A percentile compares a stretch with the other conserved stretches of the same genome.
These are phyloP conservation scores for Iberis amara DNA, from an alignment of 441 rosid species.

Conservation along the genomic window DNA sequence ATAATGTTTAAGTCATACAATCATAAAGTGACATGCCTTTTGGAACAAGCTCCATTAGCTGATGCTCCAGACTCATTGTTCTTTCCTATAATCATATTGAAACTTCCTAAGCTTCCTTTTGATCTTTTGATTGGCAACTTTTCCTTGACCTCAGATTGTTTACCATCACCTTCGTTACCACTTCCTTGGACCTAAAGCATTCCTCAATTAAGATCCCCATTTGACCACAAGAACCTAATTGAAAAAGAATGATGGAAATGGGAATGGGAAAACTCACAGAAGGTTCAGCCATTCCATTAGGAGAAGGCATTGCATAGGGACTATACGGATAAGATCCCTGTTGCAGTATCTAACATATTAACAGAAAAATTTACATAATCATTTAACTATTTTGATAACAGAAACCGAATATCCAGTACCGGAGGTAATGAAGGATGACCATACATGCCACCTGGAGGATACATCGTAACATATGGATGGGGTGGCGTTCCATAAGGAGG, in stretches of 20 bases:
- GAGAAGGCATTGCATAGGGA: constrained; percentile 87
- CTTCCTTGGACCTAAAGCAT: constrained; percentile 49
- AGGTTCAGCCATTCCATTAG: constrained; percentile 76
- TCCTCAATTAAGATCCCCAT: background rate
- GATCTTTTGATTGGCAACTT: constrained; percentile 90
- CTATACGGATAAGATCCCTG: constrained; percentile 94
- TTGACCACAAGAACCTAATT: constrained; percentile 23
- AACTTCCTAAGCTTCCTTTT: constrained; percentile 88
- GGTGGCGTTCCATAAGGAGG: constrained; percentile 93
- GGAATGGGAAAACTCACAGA: constrained; percentile 47
- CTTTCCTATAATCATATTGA: constrained; percentile 80
- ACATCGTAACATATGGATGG: constrained; percentile 93
- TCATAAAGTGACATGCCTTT: constrained; percentile 55
- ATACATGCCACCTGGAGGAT: constrained; percentile 89
- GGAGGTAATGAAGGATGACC: constrained; percentile 90
- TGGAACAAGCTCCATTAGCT: constrained; percentile 72
- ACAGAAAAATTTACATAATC: constrained; percentile 7
- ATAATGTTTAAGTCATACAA: too few species aligned
- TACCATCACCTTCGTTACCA: constrained; percentile 59
- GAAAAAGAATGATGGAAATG: constrained; percentile 7
- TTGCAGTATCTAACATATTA: constrained; percentile 20
- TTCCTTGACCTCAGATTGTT: constrained; percentile 75
- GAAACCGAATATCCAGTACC: constrained; percentile 37
- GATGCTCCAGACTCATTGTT: constrained; percentile 54
- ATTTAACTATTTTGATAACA: constrained; percentile 1